Conservation (phyloP, 2,329 filamentous ascomycete species). For the Pleomassaria siparia region DNA sequence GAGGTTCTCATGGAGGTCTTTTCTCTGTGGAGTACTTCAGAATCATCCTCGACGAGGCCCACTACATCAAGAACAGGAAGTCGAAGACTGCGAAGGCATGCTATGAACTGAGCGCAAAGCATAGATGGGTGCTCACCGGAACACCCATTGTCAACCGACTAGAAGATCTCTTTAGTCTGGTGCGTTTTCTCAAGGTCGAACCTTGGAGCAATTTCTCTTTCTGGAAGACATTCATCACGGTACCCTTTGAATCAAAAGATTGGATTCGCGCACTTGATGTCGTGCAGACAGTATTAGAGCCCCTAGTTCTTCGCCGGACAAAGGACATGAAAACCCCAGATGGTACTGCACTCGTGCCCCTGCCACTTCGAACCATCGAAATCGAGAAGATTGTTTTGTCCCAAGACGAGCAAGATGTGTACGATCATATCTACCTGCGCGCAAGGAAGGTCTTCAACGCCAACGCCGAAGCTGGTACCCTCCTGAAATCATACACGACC, state of each 20-base stretch:
- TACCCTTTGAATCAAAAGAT: slow-evolving; percentile 94
- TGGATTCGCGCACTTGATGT: slow-evolving; percentile 93
- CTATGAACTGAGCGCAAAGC: slow-evolving; percentile 80
- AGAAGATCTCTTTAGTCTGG: slow-evolving; percentile 90
- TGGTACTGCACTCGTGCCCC: slow-evolving; percentile 75
- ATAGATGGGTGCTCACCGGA: slow-evolving; percentile 91
- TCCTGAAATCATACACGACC: slow-evolving; percentile 93
- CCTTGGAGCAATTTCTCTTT: slow-evolving; percentile 99
- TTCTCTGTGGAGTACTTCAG: slow-evolving; percentile 96
- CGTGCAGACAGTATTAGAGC: slow-evolving; percentile 94
- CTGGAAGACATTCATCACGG: slow-evolving; percentile 98
- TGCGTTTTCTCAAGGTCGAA: slow-evolving; percentile 89
- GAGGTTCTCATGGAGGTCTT: slow-evolving; percentile 65
- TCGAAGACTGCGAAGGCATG: slow-evolving; percentile 96
- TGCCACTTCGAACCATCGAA: slow-evolving; percentile 79
- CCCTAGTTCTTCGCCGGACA: slow-evolving; percentile 89
- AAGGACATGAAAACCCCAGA: slow-evolving; percentile 98
- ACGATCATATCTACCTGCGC: slow-evolving; percentile 82
- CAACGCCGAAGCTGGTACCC: slow-evolving; percentile 86
- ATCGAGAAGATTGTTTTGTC: slow-evolving; percentile 88
- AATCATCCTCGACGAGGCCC: slow-evolving; percentile 91
- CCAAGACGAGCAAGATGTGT: slow-evolving; percentile 82
- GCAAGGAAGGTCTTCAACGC: slow-evolving; percentile 82
- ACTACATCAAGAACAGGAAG: slow-evolving; percentile 82
- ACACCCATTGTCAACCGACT: slow-evolving; percentile 96